Percentiles rank a stretch among this genome's conserved stretches.
Conservation (phyloP, 1,139 yeast species). For the Suhomyces coccinellae region DNA sequence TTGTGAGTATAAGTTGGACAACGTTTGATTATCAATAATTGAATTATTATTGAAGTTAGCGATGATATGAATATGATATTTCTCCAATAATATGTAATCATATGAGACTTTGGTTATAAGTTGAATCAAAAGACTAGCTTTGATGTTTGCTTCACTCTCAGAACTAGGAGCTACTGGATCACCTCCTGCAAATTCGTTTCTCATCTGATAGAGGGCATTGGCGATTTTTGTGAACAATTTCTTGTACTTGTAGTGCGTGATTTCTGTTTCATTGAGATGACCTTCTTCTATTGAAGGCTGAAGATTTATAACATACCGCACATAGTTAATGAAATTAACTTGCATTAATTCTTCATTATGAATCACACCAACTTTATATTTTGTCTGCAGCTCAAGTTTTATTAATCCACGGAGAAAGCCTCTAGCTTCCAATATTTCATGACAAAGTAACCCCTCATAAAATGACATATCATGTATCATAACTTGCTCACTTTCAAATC, state of each 20-base stretch:
- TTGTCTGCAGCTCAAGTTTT: slow-evolving; percentile 11
- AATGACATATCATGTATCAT: slow-evolving; percentile 23
- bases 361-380: slow-evolving; percentile 7
- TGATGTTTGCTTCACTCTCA: slow-evolving; percentile 8
- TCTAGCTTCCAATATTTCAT: slow-evolving; percentile 32
- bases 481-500: slow-evolving; percentile 3
- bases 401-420: slow-evolving; percentile 30
- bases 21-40: slow-evolving; percentile 29
- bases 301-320: slow-evolving; percentile 36
- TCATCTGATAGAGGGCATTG: slow-evolving; percentile 27
- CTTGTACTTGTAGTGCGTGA: slow-evolving; percentile 34
- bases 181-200: slow-evolving; percentile 35
- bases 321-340: slow-evolving; percentile 40
- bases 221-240: slow-evolving; percentile 28
- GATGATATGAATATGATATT: slow-evolving; percentile 41
- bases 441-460: slow-evolving; percentile 37
- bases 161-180: slow-evolving; percentile 15
- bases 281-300: slow-evolving; percentile 23
- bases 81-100: slow-evolving; percentile 44
- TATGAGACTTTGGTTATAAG: slow-evolving; percentile 39
- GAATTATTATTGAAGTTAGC: slow-evolving; percentile 37
- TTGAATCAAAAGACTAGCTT: slow-evolving; percentile 28
- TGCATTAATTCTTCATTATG: slow-evolving; percentile 43
- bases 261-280: slow-evolving; percentile 23
- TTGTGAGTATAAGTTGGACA: slow-evolving; percentile 25